phyloP scores from a whole-genome alignment of 2,329 filamentous ascomycete genomes.

The Ramularia endophylla region DNA sequence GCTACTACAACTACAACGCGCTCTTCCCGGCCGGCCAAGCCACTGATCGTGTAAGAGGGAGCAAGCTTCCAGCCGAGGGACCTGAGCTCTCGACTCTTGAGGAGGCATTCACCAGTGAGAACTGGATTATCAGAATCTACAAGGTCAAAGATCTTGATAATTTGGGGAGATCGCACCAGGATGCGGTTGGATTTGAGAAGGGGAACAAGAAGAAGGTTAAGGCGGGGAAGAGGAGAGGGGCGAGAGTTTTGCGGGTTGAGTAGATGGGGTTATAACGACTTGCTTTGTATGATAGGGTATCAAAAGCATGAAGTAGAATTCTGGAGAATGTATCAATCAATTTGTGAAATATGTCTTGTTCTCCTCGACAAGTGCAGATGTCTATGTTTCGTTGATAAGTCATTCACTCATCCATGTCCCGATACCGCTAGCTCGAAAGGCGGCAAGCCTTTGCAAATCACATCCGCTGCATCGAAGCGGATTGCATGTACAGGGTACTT shows the following conservation, averaged over 20 bases:
- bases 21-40: slow-evolving; percentile 92
- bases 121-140: slow-evolving; percentile 99
- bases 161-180: slow-evolving; percentile 78
- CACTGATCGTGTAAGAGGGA: slow-evolving; percentile 78
- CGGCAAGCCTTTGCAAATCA: no score
- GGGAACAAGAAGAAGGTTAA: slow-evolving; percentile 77
- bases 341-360: no score
- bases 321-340: no score
- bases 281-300: no score
- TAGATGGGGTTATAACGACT: neutral
- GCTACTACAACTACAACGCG: slow-evolving; percentile 93
- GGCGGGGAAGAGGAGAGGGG: slow-evolving; percentile 63
- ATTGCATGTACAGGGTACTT: no score
- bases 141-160: slow-evolving; percentile 99
- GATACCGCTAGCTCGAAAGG: no score
- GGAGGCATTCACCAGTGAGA: slow-evolving; percentile 97
- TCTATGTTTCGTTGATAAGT: no score
- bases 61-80: slow-evolving; percentile 72
- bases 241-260: slow-evolving; percentile 65
- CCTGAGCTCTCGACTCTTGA: slow-evolving; percentile 85
- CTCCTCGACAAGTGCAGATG: no score
- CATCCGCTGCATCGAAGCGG: no score
- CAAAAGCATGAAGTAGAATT: no score
- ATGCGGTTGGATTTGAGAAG: slow-evolving; percentile 63
- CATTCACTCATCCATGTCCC: no score